These are phyloP conservation scores for Backusella tarrabulga DNA, from an alignment of 192 early-diverging fungal genomes.

Conservation along the genomic window DNA sequence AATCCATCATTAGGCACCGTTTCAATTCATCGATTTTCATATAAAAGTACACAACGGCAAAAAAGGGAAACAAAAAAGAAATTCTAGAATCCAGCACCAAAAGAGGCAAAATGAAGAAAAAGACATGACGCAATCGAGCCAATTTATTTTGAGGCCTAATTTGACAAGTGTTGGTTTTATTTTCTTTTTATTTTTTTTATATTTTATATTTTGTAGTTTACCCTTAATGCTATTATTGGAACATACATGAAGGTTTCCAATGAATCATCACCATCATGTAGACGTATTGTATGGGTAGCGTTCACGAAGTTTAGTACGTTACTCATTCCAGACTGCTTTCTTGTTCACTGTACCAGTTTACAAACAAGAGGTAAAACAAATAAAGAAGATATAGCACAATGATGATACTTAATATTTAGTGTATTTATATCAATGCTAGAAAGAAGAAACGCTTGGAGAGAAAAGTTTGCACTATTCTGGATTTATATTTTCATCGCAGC, in stretches of 20 bases:
- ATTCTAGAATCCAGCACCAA: neutral
- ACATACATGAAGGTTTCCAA: constrained; percentile 12
- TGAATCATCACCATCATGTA: constrained; percentile 2
- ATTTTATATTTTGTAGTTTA: neutral
- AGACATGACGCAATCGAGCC: neutral
- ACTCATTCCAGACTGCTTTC: constrained; percentile 6
- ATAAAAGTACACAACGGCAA: neutral
- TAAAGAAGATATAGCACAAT: neutral
- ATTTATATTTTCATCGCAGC: constrained; percentile 13
- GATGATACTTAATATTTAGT: too few relatives aligned
- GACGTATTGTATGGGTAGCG: constrained; percentile 16
- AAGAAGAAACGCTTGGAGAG: constrained; percentile 30
- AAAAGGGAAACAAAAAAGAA: neutral
- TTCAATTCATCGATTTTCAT: neutral
- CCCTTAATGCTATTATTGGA: constrained; percentile 4
- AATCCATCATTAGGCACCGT: neutral
- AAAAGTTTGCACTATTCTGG: constrained; percentile 33
- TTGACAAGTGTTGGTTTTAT: neutral
- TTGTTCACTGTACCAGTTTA: neutral
- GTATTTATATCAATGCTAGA: constrained; percentile 11
- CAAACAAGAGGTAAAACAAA: neutral
- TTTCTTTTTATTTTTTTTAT: neutral
- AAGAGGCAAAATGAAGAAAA: neutral
- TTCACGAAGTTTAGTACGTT: constrained; percentile 16
- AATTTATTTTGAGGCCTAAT: neutral